phyloP scores from a whole-genome alignment of 2,329 filamentous ascomycete species.

The Massarina eburnea region DNA sequence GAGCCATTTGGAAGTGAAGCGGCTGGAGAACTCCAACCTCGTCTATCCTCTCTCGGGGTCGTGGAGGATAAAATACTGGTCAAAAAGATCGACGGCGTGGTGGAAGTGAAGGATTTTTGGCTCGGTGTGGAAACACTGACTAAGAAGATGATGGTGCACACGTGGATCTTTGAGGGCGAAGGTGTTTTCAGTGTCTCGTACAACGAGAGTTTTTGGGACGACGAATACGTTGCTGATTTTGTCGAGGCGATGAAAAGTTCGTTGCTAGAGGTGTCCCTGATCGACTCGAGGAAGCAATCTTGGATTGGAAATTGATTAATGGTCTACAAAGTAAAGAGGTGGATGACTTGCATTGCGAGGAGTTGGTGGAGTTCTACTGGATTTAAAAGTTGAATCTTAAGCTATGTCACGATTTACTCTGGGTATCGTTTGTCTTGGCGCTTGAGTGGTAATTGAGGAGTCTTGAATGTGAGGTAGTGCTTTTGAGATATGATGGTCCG shows the following conservation, averaged over 20 bases:
- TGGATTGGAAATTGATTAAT: background rate
- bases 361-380: too few species aligned
- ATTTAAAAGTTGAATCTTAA: too few species aligned
- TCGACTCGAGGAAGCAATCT: background rate
- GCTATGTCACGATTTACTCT: too few species aligned
- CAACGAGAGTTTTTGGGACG: conserved; percentile 26
- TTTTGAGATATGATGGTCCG: too few species aligned
- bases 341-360: too few species aligned
- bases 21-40: conserved; percentile 18
- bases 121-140: conserved; percentile 24
- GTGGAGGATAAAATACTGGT: conserved; percentile 19
- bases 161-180: conserved; percentile 22
- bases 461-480: too few species aligned
- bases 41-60: conserved; percentile 19
- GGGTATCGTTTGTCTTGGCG: too few species aligned
- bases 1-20: conserved; percentile 3
- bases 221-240: conserved; percentile 13
- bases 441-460: too few species aligned
- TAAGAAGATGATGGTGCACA: conserved; percentile 28
- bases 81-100: conserved; percentile 17
- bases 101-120: conserved; percentile 25
- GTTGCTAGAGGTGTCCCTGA: background rate
- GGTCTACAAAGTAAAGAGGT: too few species aligned
- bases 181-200: conserved; percentile 22
- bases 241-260: conserved; percentile 16